Base-by-base conservation (phyloP, 2,329 filamentous ascomycete genomes). In the Emergomyces pasteurianus region DNA sequence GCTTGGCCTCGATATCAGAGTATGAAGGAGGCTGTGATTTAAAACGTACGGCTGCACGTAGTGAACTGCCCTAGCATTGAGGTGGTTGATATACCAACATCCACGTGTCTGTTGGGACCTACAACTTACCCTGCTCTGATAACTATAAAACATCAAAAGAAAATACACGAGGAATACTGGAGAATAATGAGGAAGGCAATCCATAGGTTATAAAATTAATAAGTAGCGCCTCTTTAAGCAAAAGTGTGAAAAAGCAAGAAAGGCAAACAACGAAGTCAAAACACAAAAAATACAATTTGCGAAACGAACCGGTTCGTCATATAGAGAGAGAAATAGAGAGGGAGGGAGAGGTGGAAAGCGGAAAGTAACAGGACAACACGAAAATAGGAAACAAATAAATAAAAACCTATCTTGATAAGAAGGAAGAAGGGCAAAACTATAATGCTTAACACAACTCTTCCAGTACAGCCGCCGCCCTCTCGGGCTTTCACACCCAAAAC, bases 361-460 rank as follows among this genome's bases (percentile, higher is more conserved):
- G 67, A 68, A 71, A 71, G 75, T 71, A 70, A 69, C 71, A 23
- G 18, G 50, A 38, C 47, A 34, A 38, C 60, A 18, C 5, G 28
- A 75, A 71, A 70, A 69, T 71, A 42, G 18, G 34, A 28, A 62
- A 34, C 14, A 59, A 62, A 67, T 66, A 63, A 68, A 58, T 61
- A 31, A 61, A 47, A 62, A 52, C 56, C 52, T 56, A 61, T 53
- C 49, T 50, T 58, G 53, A 42, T 56, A 59, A 68, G 69, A 61
- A 74, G 10, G 3, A 46, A 28, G 31, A 36, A 47, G 61, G 64
- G 61, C 66, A 66, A 63, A 67, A 28, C 52, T 28, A 62, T 54
- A 46, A 58, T 56, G 60, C 46, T 53, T 40, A 10, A 49, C 54
- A 59, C 53, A 47, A 47, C 55, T 58, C 53, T 26, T 42, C 52